Conservation (phyloP, 2,329 filamentous ascomycete species). For the Anisogramma anomala region DNA sequence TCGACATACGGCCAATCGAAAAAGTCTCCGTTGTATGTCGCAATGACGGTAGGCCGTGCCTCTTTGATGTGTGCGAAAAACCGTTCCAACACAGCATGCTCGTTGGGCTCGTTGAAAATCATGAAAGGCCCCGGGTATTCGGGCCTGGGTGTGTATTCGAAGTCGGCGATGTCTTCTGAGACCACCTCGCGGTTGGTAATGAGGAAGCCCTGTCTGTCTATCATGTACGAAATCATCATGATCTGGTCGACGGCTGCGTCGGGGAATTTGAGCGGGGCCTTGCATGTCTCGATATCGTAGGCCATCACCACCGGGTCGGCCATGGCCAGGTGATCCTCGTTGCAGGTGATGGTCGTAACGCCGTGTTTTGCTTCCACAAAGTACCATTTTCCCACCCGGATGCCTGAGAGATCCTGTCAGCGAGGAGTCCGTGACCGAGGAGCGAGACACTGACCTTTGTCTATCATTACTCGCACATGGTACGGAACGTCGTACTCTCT, state of each 20-base stretch:
- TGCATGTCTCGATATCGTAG: conserved; percentile 98
- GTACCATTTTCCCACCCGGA: conserved; percentile 95
- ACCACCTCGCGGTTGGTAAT: conserved; percentile 98
- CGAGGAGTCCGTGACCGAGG: neutral
- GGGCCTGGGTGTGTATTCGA: conserved; percentile 94
- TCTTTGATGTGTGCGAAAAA: conserved; percentile 97
- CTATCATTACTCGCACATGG: conserved; percentile 97
- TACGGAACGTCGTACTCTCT: conserved; percentile 99
- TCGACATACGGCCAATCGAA: conserved; percentile 99
- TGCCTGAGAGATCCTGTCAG: conserved; percentile 47
- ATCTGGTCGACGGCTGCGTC: conserved; percentile 90
- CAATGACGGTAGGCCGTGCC: conserved; percentile 87
- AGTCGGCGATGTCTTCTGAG: conserved; percentile 92
- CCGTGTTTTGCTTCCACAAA: conserved; percentile 90
- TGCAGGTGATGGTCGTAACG: conserved; percentile 65
- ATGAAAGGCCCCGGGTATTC: conserved; percentile 94
- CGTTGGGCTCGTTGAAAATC: conserved; percentile 96
- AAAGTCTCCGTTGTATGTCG: conserved; percentile 99
- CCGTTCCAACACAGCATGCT: conserved; percentile 74
- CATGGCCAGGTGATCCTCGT: conserved; percentile 78
- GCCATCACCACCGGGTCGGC: conserved; percentile 97
- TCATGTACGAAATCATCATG: conserved; percentile 99
- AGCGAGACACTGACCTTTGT: conserved; percentile 34
- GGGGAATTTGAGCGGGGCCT: conserved; percentile 90
- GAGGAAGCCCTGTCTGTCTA: conserved; percentile 92